Conservation (phyloP, 768 basidiomycete species). For the Auricularia sp. region DNA sequence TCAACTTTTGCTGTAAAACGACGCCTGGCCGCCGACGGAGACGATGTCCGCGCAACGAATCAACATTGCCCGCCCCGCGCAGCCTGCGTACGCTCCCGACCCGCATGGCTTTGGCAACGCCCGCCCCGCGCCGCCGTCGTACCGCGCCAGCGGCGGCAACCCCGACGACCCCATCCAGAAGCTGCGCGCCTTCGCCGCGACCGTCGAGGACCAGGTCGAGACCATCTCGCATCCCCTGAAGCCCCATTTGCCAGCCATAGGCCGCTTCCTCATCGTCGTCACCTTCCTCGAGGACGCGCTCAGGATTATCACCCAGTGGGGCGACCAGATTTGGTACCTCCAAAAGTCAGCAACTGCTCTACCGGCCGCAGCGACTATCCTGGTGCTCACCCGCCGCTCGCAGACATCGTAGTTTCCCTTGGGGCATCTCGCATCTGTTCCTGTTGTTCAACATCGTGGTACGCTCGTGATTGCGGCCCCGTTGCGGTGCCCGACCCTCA, state of each 20-base stretch:
- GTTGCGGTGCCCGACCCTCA: not conserved
- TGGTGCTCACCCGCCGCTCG: not conserved
- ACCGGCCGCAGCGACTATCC: not conserved
- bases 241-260: conserved; percentile 89
- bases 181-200: conserved; percentile 55
- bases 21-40: not conserved
- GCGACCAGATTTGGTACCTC: conserved; percentile 96
- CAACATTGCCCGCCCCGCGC: conserved; percentile 61
- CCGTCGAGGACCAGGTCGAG: conserved; percentile 87
- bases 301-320: conserved; percentile 88
- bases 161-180: conserved; percentile 62
- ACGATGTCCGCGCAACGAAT: conserved; percentile 36
- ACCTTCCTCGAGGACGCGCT: conserved; percentile 97
- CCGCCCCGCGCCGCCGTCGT: conserved; percentile 49
- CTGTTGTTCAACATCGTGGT: conserved; percentile 86
- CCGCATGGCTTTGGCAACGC: conserved; percentile 76
- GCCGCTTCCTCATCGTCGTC: conserved; percentile 93
- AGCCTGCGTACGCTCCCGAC: conserved; percentile 52
- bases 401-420: conserved; percentile 91
- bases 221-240: conserved; percentile 87
- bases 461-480: conserved; percentile 9
- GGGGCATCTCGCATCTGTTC: conserved; percentile 93
- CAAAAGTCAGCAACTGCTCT: conserved; percentile 50
- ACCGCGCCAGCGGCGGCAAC: conserved; percentile 70
- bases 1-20: not conserved